Evolutionary conservation across 805 yeast genomes (phyloP).

Genomic region (Saccharomycopsis schoenii): DNA sequence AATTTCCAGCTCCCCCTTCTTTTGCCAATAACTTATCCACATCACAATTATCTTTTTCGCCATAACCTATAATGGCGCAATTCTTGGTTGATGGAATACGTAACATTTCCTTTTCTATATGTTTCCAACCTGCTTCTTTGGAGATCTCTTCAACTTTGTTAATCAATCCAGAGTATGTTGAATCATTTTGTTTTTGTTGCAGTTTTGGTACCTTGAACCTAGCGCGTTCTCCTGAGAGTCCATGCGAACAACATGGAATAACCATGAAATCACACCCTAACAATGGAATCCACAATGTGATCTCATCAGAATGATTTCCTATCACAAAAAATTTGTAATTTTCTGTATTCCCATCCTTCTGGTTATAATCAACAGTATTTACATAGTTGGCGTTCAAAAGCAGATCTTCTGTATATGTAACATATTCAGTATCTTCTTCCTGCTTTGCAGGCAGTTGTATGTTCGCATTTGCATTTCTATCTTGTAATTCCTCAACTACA

Average conservation of each 20-base stretch:
- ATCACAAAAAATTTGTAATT: slow-evolving; percentile 59
- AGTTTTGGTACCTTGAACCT: slow-evolving; percentile 44
- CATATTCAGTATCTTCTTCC: background rate
- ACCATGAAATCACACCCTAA: slow-evolving; percentile 81
- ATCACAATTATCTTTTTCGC: slow-evolving; percentile 21
- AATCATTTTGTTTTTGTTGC: slow-evolving; percentile 23
- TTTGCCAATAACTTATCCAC: slow-evolving; percentile 52
- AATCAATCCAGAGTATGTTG: slow-evolving; percentile 78
- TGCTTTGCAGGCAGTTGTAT: background rate
- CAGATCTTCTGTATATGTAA: slow-evolving; percentile 38
- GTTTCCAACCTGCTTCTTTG: slow-evolving; percentile 66
- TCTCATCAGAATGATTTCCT: slow-evolving; percentile 92
- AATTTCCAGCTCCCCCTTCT: slow-evolving; percentile 87
- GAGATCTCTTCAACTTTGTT: slow-evolving; percentile 75
- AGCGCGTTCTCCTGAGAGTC: slow-evolving; percentile 62
- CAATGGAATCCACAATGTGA: slow-evolving; percentile 92
- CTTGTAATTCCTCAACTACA: background rate
- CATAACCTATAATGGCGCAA: slow-evolving; percentile 73
- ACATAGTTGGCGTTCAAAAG: slow-evolving; percentile 44
- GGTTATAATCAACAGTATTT: slow-evolving; percentile 56
- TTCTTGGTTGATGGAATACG: slow-evolving; percentile 92
- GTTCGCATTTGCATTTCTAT: background rate
- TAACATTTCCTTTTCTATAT: slow-evolving; percentile 66
- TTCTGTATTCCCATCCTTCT: slow-evolving; percentile 13
- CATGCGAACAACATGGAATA: slow-evolving; percentile 92